Evolutionary conservation across 1,139 yeast species (phyloP).

Genomic region (Barnettozyma hawaiiensis): DNA sequence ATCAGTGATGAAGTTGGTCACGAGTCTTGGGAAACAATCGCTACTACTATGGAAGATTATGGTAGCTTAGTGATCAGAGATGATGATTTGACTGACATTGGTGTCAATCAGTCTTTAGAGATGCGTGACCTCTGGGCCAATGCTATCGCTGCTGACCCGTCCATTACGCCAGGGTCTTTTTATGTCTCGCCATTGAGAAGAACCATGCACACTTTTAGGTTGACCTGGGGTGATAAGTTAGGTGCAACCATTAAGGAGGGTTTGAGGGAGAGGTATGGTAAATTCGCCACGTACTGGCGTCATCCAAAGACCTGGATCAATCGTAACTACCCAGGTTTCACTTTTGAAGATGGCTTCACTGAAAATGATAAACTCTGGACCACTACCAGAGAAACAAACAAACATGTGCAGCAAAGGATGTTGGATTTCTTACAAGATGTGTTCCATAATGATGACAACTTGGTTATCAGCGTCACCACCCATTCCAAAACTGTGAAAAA

Average conservation of each 20-base stretch:
- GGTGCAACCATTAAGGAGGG: constrained; percentile 38
- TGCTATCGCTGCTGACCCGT: constrained; percentile 38
- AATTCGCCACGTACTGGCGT: constrained; percentile 56
- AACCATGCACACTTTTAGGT: constrained; percentile 44
- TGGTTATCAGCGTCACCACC: constrained; percentile 46
- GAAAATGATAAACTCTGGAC: constrained; percentile 45
- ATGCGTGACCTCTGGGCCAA: constrained; percentile 25
- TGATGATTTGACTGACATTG: constrained; percentile 46
- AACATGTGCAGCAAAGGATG: constrained; percentile 47
- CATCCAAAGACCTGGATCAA: constrained; percentile 36
- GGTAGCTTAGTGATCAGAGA: constrained; percentile 9
- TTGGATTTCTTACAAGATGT: constrained; percentile 44
- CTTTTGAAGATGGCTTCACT: constrained; percentile 40
- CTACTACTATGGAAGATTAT: constrained; percentile 44
- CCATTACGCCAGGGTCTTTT: constrained; percentile 42
- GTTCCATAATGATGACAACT: constrained; percentile 39
- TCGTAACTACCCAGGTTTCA: constrained; percentile 35
- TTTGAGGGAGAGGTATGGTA: constrained; percentile 57
- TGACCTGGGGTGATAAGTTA: constrained; percentile 30
- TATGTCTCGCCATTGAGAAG: constrained; percentile 58
- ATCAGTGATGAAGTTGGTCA: constrained; percentile 28
- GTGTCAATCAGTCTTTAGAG: constrained; percentile 42
- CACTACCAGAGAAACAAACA: constrained; percentile 40
- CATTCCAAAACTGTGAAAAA: constrained; percentile 61
- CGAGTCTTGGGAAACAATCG: constrained; percentile 37